A percentile compares a stretch with the other conserved stretches of the same genome.
Evolutionary conservation across 768 basidiomycete species (phyloP).

Genomic region (Dentipellis fragilis): DNA sequence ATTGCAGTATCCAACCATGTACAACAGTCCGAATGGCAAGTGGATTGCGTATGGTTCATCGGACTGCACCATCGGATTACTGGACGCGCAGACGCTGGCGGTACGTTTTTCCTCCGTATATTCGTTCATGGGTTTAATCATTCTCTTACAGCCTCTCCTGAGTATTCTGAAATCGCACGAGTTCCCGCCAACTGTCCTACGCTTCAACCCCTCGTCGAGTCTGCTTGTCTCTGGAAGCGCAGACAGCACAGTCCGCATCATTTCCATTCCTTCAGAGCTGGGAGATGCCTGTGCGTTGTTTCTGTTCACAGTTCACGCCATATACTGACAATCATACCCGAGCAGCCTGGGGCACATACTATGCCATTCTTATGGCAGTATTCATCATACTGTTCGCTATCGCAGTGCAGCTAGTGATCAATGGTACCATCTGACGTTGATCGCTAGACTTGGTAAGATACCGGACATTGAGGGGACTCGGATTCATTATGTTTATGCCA

Average conservation of each 20-base stretch:
- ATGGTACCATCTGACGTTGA: neutral
- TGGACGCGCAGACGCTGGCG: slow-evolving; percentile 68
- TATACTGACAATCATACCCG: neutral
- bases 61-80: slow-evolving; percentile 73
- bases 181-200: slow-evolving; percentile 83
- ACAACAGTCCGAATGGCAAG: slow-evolving; percentile 62
- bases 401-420: slow-evolving; percentile 13
- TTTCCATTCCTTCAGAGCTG: slow-evolving; percentile 55
- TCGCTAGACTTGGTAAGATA: neutral
- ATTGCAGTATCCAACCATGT: neutral
- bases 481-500: neutral
- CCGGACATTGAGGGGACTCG: neutral
- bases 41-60: slow-evolving; percentile 81
- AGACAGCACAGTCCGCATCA: slow-evolving; percentile 77
- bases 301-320: neutral
- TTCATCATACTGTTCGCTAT: slow-evolving; percentile 24
- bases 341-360: slow-evolving; percentile 21
- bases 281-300: slow-evolving; percentile 20
- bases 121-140: neutral
- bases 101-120: slow-evolving; percentile 28
- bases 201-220: slow-evolving; percentile 78
- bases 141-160: slow-evolving; percentile 57
- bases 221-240: slow-evolving; percentile 83
- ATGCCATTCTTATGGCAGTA: slow-evolving; percentile 19
- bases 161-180: slow-evolving; percentile 92